Evolutionary conservation across 495 filamentous ascomycete species (phyloP), one percentile per base, ranked within the genome.

Genomic region (Penicillium cinerascens): DNA sequence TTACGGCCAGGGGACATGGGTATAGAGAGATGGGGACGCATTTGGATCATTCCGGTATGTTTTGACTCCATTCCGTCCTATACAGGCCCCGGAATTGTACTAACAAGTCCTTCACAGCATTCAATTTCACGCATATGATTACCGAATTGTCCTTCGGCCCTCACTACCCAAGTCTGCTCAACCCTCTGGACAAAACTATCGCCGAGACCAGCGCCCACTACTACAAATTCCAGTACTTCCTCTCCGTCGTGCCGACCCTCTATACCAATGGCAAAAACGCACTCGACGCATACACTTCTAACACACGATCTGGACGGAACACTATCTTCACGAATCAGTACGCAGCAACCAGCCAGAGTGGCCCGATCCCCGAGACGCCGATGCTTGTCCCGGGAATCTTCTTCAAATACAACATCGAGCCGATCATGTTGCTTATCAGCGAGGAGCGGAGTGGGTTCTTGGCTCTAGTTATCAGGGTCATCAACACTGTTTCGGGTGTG

Each of bases 331-430:
- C 93, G 20, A 97, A 99, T 76, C 93, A 99, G 68, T 99, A 99
- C 78, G 93, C 92, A 37, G 93, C 95, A 0, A 97, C 92, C 0
- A 87, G 89, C 59, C 90, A 96, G 69, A 83, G 79, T 47, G 79
- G 82, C 46, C 58, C 74, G 7, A 75, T 97, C 36, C 70, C 75
- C 48, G 87, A 95, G 67, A 82, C 76, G 51, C 74, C 76, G 7
- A 66, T 53, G 53, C 52, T 70, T 37, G 81, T 95, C 6, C 93
- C 93, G 1, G 95, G 95, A 10, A 88, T 99, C 58, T 99, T 96
- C 71, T 91, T 99, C 79, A 97, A 97, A 76, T 99, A 92, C 67
- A 92, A 97, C 70, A 97, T 99, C 65, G 93, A 99, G 81, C 93
- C 93, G 4, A 92, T 99, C 60, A 67, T 90, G 59, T 74, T 99